Evolutionary conservation across 352 stramenopile genomes (phyloP), one percentile per base, ranked within the genome.

Genomic region (Saprolegnia diclina): DNA sequence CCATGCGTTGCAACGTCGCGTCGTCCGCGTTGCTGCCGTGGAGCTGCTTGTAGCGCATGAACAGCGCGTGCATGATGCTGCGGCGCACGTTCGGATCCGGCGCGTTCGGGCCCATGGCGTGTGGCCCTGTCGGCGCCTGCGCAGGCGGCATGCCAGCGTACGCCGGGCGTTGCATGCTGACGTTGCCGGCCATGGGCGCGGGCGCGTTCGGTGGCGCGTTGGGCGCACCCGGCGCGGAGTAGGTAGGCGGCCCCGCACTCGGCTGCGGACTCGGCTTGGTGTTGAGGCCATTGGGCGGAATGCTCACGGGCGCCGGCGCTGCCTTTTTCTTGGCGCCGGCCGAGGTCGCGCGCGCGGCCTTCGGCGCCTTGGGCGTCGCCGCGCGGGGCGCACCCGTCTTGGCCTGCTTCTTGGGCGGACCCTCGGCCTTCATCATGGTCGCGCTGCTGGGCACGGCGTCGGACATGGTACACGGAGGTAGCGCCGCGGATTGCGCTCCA

Each of bases 31-130:
- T 63, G 53, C 14, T 69, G 44, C 63, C 63, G 35, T 62, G 63
- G 19, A 69, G 53, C 37, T 69, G 63, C 53, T 69, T 69, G 63
- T 69, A 69, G 19, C 63, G 63, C 63, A 62, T 46, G 40, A 62
- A 69, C 13, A 69, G 44, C 22, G 63, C 63, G 22, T 69, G 63
- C 53, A 69, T 48, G 10, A 45, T 22, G 24, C 11, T 69, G 40
- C 63, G 48, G 37, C 63, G 63, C 37, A 69, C 50, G 13, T 22
- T 62, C 42, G 63, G 14, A 45, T 69, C 63, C 6, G 24, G 52
- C 29, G n/a, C 26, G 22, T 62, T 29, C 32, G 18, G 32, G 2
- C n/a, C 26, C 32, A 61, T 61, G 21, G 26, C 7, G 7, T 52
- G 6, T 50, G 57, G 57, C 1, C 13, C 19, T 63, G 10, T 46